Percentiles rank a stretch among this genome's conserved stretches.
These are phyloP conservation scores for Blastobotrys arbuscula DNA, from an alignment of 1,139 yeast species.

Conservation along the genomic window DNA sequence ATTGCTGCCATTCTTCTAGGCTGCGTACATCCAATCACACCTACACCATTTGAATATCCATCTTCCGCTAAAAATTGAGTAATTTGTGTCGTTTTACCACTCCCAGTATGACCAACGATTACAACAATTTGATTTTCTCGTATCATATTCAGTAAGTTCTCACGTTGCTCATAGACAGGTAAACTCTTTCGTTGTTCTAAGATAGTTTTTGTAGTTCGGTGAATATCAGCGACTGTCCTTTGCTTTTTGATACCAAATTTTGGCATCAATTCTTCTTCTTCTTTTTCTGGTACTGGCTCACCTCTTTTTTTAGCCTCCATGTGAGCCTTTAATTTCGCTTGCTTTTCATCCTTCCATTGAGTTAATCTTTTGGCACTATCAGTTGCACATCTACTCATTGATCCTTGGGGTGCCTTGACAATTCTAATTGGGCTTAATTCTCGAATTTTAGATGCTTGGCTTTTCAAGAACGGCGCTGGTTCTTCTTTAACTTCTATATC, in stretches of 20 bases:
- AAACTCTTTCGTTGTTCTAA: slow-evolving; percentile 61
- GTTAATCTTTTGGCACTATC: slow-evolving; percentile 67
- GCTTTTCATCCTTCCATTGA: slow-evolving; percentile 57
- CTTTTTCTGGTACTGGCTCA: slow-evolving; percentile 33
- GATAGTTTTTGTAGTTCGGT: slow-evolving; percentile 40
- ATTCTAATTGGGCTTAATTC: slow-evolving; percentile 52
- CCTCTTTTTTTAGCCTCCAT: slow-evolving; percentile 18
- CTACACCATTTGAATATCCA: slow-evolving; percentile 46
- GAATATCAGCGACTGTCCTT: slow-evolving; percentile 22
- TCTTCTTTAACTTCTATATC: slow-evolving; percentile 69
- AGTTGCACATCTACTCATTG: slow-evolving; percentile 69
- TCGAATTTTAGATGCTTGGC: slow-evolving; percentile 41
- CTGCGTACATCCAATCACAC: slow-evolving; percentile 82
- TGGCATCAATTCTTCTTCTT: too few species aligned
- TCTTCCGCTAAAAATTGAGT: slow-evolving; percentile 79
- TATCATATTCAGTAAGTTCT: slow-evolving; percentile 53
- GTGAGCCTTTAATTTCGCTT: slow-evolving; percentile 30
- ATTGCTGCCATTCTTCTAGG: slow-evolving; percentile 95
- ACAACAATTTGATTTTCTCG: slow-evolving; percentile 69
- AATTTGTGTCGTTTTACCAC: slow-evolving; percentile 93
- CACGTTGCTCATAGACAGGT: slow-evolving; percentile 67
- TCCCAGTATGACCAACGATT: slow-evolving; percentile 93
- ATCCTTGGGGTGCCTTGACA: slow-evolving; percentile 70
- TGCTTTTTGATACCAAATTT: too few species aligned
- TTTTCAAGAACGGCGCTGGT: slow-evolving; percentile 63